Evolutionary conservation across 129 eudicot species (phyloP).

Genomic region (Glebionis coronaria): DNA sequence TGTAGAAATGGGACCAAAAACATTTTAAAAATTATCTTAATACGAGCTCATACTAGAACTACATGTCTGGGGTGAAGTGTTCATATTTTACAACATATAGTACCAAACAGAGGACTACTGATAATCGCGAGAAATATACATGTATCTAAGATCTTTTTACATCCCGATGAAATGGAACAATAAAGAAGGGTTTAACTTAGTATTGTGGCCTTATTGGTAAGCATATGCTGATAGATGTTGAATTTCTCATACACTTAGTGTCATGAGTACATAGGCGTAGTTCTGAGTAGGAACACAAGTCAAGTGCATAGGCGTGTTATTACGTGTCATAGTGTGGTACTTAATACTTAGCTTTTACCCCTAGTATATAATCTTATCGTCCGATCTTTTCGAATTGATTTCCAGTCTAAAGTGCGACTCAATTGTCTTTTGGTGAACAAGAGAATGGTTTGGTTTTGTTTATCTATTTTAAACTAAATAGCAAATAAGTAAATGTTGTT

Average conservation of each 20-base stretch:
- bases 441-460: no score
- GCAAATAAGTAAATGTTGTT: no score
- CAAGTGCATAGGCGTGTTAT: no score
- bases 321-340: background rate
- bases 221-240: background rate
- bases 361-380: no score
- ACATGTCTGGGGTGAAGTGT: slow-evolving; percentile 3
- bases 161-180: background rate
- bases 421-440: no score
- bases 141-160: background rate
- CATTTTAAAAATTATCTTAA: no score
- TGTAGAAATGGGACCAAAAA: no score
- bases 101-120: slow-evolving; percentile 9
- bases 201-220: slow-evolving; percentile 2
- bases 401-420: no score
- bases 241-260: background rate
- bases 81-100: background rate
- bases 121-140: background rate
- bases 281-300: no score
- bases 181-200: slow-evolving; percentile 1
- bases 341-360: no score
- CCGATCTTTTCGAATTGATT: no score
- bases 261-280: background rate
- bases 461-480: no score
- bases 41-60: background rate